phyloP scores from a whole-genome alignment of 2,329 filamentous ascomycete genomes.

The Aspergillus neotritici region DNA sequence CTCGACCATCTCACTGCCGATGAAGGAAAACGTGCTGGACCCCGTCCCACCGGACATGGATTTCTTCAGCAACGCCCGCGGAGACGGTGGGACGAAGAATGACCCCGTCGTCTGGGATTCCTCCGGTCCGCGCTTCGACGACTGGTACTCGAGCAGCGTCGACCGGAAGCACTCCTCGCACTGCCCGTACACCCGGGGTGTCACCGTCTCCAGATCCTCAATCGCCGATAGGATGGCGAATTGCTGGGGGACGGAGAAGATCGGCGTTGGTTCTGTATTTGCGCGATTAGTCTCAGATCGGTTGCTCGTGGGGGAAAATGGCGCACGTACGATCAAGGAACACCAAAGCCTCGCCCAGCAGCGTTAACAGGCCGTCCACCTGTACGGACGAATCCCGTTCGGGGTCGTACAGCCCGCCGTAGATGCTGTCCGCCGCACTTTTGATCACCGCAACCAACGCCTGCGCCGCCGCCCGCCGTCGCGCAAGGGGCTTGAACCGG shows the following conservation, averaged over 20 bases:
- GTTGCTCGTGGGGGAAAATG: constrained; percentile 11
- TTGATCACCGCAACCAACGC: constrained; percentile 77
- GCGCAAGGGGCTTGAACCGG: constrained; percentile 49
- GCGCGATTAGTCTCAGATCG: neutral
- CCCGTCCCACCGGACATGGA: constrained; percentile 52
- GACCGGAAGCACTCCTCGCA: constrained; percentile 74
- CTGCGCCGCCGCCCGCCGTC: constrained; percentile 64
- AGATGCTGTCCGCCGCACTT: constrained; percentile 83
- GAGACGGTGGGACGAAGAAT: constrained; percentile 44
- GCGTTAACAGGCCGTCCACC: constrained; percentile 75
- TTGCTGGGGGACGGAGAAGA: constrained; percentile 67
- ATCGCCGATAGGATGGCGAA: constrained; percentile 69
- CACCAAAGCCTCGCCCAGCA: constrained; percentile 77
- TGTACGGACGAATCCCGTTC: constrained; percentile 75
- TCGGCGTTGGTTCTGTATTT: constrained; percentile 45
- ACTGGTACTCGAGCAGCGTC: constrained; percentile 65
- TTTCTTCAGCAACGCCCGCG: constrained; percentile 63
- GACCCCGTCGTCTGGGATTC: constrained; percentile 13
- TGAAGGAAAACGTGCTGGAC: constrained; percentile 60
- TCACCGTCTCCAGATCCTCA: constrained; percentile 73
- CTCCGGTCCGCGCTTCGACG: constrained; percentile 39
- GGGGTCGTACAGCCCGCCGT: constrained; percentile 81
- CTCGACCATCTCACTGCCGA: constrained; percentile 67
- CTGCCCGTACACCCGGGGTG: constrained; percentile 63
- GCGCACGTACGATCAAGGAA: constrained; percentile 58